These are phyloP conservation scores for Trypanosoma caninum DNA, from an alignment of 208 protist species.

Conservation along the genomic window DNA sequence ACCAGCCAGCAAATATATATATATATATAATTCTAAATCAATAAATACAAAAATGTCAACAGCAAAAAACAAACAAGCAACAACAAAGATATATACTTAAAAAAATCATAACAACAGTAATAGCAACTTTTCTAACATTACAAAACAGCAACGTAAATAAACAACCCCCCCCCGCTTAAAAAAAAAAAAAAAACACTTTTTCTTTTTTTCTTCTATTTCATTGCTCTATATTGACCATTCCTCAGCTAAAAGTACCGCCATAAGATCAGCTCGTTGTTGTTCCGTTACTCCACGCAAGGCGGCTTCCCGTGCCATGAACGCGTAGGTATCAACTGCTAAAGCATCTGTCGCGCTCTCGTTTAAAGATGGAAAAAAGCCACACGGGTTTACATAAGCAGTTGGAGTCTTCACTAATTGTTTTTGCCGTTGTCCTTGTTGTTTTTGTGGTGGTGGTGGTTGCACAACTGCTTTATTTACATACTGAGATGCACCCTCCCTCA, in stretches of 20 bases:
- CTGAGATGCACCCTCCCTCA: neutral
- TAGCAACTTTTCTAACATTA: no score
- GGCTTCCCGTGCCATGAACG: conserved; percentile 40
- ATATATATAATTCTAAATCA: neutral
- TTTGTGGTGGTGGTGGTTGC: neutral
- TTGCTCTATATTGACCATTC: neutral
- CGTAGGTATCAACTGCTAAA: conserved; percentile 22
- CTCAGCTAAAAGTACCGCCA: conserved; percentile 1
- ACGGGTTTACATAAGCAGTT: neutral
- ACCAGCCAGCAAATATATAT: neutral
- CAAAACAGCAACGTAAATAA: neutral
- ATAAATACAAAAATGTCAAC: neutral
- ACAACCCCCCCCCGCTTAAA: neutral
- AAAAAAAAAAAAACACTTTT: conserved; percentile 3
- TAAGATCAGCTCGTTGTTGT: conserved; percentile 26
- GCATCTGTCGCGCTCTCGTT: neutral
- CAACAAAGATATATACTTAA: neutral
- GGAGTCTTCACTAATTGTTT: neutral
- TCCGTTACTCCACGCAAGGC: conserved; percentile 47
- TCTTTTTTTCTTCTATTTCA: neutral
- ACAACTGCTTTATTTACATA: neutral
- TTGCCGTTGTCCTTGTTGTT: neutral
- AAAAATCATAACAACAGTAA: neutral
- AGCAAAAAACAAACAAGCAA: neutral
- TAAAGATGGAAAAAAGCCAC: neutral